These are phyloP conservation scores for Rozella allomycis DNA, from an alignment of 371 early-diverging fungal genomes.

Conservation along the genomic window DNA sequence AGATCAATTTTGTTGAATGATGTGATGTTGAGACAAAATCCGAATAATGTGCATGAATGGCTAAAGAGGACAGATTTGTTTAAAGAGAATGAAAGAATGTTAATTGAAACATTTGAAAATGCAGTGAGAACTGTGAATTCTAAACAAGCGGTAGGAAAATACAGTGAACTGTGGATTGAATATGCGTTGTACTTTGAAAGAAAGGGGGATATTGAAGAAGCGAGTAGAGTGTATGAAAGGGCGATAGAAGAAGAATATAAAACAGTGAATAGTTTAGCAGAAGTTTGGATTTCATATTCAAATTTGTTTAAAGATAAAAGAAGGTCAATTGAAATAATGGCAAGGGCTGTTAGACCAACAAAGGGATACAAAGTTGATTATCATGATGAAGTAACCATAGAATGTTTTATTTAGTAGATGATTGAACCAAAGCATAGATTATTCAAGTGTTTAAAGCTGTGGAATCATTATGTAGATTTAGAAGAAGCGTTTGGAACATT, in stretches of 20 bases:
- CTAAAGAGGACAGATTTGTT: conserved; percentile 49
- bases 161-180: conserved; percentile 56
- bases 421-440: conserved; percentile 54
- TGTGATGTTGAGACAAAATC: conserved; percentile 73
- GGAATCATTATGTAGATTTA: conserved; percentile 83
- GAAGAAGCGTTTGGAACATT: conserved; percentile 74
- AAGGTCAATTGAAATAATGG: conserved; percentile 50
- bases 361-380: conserved; percentile 6
- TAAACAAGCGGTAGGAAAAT: conserved; percentile 49
- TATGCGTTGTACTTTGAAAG: conserved; percentile 66
- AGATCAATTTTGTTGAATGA: conserved; percentile 86
- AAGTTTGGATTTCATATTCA: conserved; percentile 78
- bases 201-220: conserved; percentile 28
- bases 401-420: conserved; percentile 18
- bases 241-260: conserved; percentile 52
- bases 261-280: conserved; percentile 59
- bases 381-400: conserved; percentile 18
- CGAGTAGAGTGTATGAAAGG: conserved; percentile 60
- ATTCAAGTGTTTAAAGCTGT: conserved; percentile 69
- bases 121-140: conserved; percentile 56
- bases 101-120: conserved; percentile 42
- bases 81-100: neutral
- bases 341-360: conserved; percentile 45
- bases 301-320: conserved; percentile 71
- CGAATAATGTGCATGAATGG: conserved; percentile 80